Percentiles rank a stretch among this genome's conserved stretches.
Conservation (phyloP, 768 basidiomycete genomes). For the Termitomyces bulborhizus region DNA sequence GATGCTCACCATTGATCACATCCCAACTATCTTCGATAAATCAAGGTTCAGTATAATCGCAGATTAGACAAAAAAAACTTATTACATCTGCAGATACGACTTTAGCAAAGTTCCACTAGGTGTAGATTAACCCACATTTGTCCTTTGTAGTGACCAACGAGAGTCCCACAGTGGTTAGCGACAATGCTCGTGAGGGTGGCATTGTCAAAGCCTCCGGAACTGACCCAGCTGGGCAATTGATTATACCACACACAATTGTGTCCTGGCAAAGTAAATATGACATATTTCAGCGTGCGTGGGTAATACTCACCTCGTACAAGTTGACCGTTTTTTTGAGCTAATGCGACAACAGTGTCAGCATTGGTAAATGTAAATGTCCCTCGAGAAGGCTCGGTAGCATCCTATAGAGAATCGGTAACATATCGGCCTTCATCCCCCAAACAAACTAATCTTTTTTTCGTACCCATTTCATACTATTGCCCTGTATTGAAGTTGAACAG, state of each 20-base stretch:
- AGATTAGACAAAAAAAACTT: constrained; percentile 15
- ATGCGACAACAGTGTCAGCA: constrained; percentile 37
- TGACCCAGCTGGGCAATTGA: constrained; percentile 48
- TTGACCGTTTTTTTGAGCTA: constrained; percentile 41
- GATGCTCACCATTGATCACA: constrained; percentile 31
- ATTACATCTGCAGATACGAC: constrained; percentile 22
- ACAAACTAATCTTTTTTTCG: neutral
- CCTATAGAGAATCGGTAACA: constrained; percentile 21
- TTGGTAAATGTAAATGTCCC: constrained; percentile 40
- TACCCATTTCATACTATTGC: constrained; percentile 58
- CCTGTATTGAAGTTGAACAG: constrained; percentile 12
- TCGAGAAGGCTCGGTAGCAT: constrained; percentile 44
- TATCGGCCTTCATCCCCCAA: neutral
- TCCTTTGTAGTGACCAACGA: constrained; percentile 50
- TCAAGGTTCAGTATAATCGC: neutral
- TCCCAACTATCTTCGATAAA: constrained; percentile 30
- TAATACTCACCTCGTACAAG: constrained; percentile 32
- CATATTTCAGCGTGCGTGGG: neutral
- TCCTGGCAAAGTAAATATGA: constrained; percentile 19
- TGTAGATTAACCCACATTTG: constrained; percentile 30
- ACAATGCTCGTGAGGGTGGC: constrained; percentile 38
- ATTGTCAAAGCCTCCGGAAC: constrained; percentile 34
- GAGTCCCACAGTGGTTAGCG: constrained; percentile 39
- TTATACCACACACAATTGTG: constrained; percentile 48
- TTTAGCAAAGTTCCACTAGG: neutral